A percentile compares a stretch with the other conserved stretches of the same genome.
Evolutionary conservation across 2,329 filamentous ascomycete genomes (phyloP).

Genomic region (Leptographium radiaticola): DNA sequence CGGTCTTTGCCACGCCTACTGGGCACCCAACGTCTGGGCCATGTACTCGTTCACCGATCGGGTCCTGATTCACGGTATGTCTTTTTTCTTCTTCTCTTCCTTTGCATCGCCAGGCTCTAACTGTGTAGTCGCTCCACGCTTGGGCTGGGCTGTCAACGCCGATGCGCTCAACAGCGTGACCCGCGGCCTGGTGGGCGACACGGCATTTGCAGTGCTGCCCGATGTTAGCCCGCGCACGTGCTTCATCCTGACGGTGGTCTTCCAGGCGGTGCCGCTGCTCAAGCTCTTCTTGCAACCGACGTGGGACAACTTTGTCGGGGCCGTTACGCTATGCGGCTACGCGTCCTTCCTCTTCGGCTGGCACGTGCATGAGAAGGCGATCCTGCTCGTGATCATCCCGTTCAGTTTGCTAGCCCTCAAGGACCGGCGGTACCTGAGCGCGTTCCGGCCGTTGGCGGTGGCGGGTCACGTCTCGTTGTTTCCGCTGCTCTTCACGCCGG

Average conservation of each 20-base stretch:
- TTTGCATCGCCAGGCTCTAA: slow-evolving; percentile 15
- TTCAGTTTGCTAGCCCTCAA: slow-evolving; percentile 86
- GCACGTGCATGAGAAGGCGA: slow-evolving; percentile 97
- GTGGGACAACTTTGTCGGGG: slow-evolving; percentile 82
- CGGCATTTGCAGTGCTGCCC: slow-evolving; percentile 83
- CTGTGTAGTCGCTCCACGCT: slow-evolving; percentile 61
- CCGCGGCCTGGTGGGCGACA: slow-evolving; percentile 83
- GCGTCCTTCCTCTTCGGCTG: slow-evolving; percentile 95
- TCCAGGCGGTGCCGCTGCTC: slow-evolving; percentile 66
- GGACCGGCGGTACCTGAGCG: slow-evolving; percentile 79
- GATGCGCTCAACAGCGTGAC: slow-evolving; percentile 81
- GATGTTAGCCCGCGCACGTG: slow-evolving; percentile 70
- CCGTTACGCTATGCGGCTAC: slow-evolving; percentile 86
- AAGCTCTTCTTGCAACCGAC: slow-evolving; percentile 71
- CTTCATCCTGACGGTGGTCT: slow-evolving; percentile 69
- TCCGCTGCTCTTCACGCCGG: slow-evolving; percentile 79
- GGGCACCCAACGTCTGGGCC: slow-evolving; percentile 96
- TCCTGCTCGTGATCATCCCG: slow-evolving; percentile 85
- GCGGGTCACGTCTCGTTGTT: slow-evolving; percentile 93
- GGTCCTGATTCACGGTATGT: slow-evolving; percentile 63
- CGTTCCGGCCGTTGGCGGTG: slow-evolving; percentile 83
- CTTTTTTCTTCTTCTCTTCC: not conserved
- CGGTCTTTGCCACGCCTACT: slow-evolving; percentile 93
- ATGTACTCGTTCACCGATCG: slow-evolving; percentile 89
- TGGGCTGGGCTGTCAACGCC: slow-evolving; percentile 60